These are phyloP conservation scores for Leccinum arenicola DNA, from an alignment of 768 basidiomycete species.

Conservation along the genomic window DNA sequence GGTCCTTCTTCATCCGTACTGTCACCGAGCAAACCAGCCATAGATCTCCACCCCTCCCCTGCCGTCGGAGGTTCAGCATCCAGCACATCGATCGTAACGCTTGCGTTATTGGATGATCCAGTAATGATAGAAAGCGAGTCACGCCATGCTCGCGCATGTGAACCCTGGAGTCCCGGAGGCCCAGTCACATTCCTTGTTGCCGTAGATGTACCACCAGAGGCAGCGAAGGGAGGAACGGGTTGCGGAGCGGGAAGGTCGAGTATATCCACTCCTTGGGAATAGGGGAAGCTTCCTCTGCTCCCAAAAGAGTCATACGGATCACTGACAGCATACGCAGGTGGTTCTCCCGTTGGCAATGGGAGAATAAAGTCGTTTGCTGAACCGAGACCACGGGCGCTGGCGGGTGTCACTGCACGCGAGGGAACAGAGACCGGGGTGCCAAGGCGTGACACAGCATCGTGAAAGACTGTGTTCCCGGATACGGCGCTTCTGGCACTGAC, in stretches of 20 bases:
- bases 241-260: constrained; percentile 59
- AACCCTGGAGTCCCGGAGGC: constrained; percentile 39
- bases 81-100: constrained; percentile 53
- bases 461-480: constrained; percentile 58
- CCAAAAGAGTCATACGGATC: constrained; percentile 31
- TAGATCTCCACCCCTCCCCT: constrained; percentile 56
- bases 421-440: constrained; percentile 41
- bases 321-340: constrained; percentile 30
- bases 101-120: constrained; percentile 30
- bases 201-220: constrained; percentile 34
- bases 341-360: constrained; percentile 25
- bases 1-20: constrained; percentile 14
- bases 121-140: constrained; percentile 34
- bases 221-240: constrained; percentile 50
- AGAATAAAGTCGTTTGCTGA: constrained; percentile 7
- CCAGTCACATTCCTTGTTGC: constrained; percentile 11
- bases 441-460: constrained; percentile 54
- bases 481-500: constrained; percentile 52
- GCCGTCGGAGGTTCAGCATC: constrained; percentile 70
- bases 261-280: constrained; percentile 39
- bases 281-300: constrained; percentile 24
- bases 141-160: constrained; percentile 33
- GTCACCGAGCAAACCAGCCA: constrained; percentile 34
- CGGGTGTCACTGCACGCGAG: constrained; percentile 47
- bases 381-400: constrained; percentile 24